phyloP scores from a whole-genome alignment of 2,329 filamentous ascomycete genomes.

The Furcasterigmium sp. region DNA sequence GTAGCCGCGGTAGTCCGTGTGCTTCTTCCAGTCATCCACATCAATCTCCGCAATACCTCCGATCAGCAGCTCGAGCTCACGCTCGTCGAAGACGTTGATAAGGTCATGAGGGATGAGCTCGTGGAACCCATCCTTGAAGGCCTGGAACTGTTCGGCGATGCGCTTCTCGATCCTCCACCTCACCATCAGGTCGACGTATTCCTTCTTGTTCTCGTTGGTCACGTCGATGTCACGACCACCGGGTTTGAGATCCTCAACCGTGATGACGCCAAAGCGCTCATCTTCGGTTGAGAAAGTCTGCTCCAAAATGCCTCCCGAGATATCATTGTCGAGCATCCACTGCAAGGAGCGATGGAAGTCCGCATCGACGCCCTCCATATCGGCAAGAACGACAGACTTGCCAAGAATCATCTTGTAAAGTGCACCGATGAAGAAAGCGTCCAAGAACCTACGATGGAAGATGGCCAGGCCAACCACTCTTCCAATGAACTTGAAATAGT shows the following conservation, averaged over 20 bases:
- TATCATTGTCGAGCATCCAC: conserved; percentile 98
- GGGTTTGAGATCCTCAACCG: conserved; percentile 89
- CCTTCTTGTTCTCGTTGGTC: conserved; percentile 97
- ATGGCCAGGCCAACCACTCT: conserved; percentile 95
- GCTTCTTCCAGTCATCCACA: conserved; percentile 99
- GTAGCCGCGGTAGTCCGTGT: conserved; percentile 98
- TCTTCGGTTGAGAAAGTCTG: conserved; percentile 97
- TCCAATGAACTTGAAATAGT: conserved; percentile 99
- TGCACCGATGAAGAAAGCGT: conserved; percentile 98
- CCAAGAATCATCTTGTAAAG: conserved; percentile 99
- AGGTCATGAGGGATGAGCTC: conserved; percentile 95
- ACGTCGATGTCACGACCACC: conserved; percentile 88
- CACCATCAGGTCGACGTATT: conserved; percentile 97
- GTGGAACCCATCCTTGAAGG: conserved; percentile 95
- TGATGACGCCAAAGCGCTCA: conserved; percentile 91
- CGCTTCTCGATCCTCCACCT: conserved; percentile 99
- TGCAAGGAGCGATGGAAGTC: conserved; percentile 95
- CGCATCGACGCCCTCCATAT: conserved; percentile 98
- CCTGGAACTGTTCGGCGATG: conserved; percentile 96
- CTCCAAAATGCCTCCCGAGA: conserved; percentile 84
- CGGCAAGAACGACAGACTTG: conserved; percentile 84
- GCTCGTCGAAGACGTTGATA: conserved; percentile 97
- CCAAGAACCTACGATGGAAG: conserved; percentile 94
- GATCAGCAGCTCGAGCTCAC: conserved; percentile 92
- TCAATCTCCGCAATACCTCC: conserved; percentile 99